phyloP scores from a whole-genome alignment of 306 rosid species.

The Cicer judaicum region DNA sequence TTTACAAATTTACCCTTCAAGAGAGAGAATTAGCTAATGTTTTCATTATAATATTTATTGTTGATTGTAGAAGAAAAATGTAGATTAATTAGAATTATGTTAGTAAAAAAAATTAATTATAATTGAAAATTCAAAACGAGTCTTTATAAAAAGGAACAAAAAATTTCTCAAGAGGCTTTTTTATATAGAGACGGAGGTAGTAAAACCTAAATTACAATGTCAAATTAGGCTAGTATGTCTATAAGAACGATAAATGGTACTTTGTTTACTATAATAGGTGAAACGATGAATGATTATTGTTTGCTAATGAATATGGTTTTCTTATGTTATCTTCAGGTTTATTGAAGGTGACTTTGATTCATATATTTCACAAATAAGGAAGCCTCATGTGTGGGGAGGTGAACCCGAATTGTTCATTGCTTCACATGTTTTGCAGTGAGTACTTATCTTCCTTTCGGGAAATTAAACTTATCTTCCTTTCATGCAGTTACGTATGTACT shows the following conservation, averaged over 20 bases:
- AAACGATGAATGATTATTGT: constrained; percentile 25
- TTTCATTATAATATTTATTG: no score
- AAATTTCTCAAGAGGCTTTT: no score
- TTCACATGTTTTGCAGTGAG: constrained; percentile 87
- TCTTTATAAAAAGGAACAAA: no score
- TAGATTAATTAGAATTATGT: no score
- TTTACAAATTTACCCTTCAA: no score
- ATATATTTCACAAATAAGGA: constrained; percentile 77
- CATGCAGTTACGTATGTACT: neutral
- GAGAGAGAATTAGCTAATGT: no score
- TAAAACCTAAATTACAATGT: constrained; percentile 2
- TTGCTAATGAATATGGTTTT: constrained; percentile 42
- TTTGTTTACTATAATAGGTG: constrained; percentile 2
- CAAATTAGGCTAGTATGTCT: constrained; percentile 2
- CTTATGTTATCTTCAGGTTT: constrained; percentile 66
- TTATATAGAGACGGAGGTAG: no score
- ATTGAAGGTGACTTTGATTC: constrained; percentile 90
- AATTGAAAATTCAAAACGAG: no score
- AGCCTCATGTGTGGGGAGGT: constrained; percentile 95
- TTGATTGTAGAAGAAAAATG: no score
- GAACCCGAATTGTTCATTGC: constrained; percentile 95
- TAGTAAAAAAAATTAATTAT: no score
- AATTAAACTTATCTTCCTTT: constrained; percentile 25
- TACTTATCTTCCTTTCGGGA: constrained; percentile 31
- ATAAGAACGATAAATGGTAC: neutral